Percentiles rank a stretch among this genome's conserved stretches.
These are phyloP conservation scores for Plasmodium gonderi DNA, from an alignment of 169 alveolate species.

Conservation along the genomic window DNA sequence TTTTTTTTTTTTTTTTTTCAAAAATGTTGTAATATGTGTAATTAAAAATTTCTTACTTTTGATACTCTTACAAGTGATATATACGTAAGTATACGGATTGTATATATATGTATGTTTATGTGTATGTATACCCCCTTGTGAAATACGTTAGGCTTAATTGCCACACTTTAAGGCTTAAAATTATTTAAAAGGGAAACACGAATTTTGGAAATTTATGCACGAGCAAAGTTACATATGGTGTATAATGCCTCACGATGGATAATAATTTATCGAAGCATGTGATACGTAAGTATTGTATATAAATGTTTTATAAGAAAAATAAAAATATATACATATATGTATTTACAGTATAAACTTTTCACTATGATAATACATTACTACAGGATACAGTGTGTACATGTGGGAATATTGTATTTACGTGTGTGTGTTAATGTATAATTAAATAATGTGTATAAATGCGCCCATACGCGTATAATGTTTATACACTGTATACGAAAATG, in stretches of 20 bases:
- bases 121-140: neutral
- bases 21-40: too few relatives aligned
- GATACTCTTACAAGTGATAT: too few relatives aligned
- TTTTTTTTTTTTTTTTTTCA: neutral
- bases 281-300: neutral
- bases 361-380: neutral
- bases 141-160: neutral
- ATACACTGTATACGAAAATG: neutral
- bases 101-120: neutral
- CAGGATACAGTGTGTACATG: neutral
- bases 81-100: neutral
- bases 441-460: neutral
- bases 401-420: neutral
- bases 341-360: neutral
- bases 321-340: neutral
- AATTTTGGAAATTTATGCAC: neutral
- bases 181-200: neutral
- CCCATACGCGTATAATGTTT: neutral
- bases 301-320: neutral
- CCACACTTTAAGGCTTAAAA: neutral
- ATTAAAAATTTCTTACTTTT: too few relatives aligned
- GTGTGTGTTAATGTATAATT: neutral
- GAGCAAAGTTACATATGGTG: neutral
- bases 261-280: neutral
- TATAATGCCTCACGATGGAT: neutral